Percentiles rank a stretch among this genome's conserved stretches.
These are phyloP conservation scores for Xylaria nigripes DNA, from an alignment of 495 filamentous ascomycete genomes.

Conservation along the genomic window DNA sequence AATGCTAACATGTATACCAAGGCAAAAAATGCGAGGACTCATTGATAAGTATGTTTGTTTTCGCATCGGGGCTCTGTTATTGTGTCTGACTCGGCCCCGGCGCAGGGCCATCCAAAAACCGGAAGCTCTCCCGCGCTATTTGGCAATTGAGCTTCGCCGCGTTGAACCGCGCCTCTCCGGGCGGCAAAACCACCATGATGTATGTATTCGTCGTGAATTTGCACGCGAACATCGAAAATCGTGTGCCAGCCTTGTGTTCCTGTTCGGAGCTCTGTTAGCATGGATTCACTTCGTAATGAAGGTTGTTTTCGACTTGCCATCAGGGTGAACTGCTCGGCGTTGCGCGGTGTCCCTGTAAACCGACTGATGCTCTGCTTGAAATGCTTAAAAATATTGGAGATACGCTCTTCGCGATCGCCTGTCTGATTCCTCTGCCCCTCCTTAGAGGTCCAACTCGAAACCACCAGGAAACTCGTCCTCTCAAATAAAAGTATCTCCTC, in stretches of 20 bases:
- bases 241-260: slow-evolving; percentile 46
- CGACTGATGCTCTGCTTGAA: slow-evolving; percentile 70
- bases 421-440: slow-evolving; percentile 73
- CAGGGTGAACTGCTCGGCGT: slow-evolving; percentile 47
- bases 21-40: background rate
- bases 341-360: slow-evolving; percentile 45
- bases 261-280: slow-evolving; percentile 13
- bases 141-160: slow-evolving; percentile 81
- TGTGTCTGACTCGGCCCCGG: slow-evolving; percentile 11
- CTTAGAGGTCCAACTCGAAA: slow-evolving; percentile 70
- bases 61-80: slow-evolving; percentile 4
- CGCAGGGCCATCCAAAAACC: slow-evolving; percentile 39
- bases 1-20: background rate
- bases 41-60: too few relatives aligned
- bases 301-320: slow-evolving; percentile 21
- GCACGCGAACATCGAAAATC: slow-evolving; percentile 86
- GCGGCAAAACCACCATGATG: slow-evolving; percentile 80
- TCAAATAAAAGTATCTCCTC: slow-evolving; percentile 95
- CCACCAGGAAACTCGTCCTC: slow-evolving; percentile 88
- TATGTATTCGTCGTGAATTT: slow-evolving; percentile 96
- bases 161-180: slow-evolving; percentile 80
- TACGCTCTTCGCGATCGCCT: slow-evolving; percentile 85
- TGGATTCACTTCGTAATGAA: background rate
- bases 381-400: slow-evolving; percentile 93
- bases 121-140: slow-evolving; percentile 75